Conservation (phyloP, 2,329 filamentous ascomycete genomes). For the Knufia petricola region DNA sequence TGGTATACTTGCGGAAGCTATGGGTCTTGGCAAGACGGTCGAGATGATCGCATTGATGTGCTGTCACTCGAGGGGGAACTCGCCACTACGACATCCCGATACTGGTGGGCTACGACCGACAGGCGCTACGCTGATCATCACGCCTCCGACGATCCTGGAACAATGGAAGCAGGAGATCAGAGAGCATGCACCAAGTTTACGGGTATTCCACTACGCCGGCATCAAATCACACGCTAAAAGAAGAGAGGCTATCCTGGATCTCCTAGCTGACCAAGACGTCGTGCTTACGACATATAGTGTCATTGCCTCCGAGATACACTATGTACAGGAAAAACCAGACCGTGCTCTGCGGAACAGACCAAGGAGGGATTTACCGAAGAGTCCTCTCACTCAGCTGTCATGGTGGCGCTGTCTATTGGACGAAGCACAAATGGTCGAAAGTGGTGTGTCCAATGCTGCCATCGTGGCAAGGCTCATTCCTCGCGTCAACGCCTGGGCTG, state of each 20-base stretch:
- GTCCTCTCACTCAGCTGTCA: slow-evolving; percentile 67
- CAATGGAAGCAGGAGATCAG: slow-evolving; percentile 55
- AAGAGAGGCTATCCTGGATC: slow-evolving; percentile 33
- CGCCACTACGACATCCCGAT: slow-evolving; percentile 12
- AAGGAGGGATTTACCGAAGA: slow-evolving; percentile 56
- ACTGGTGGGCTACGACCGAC: slow-evolving; percentile 31
- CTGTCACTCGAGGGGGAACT: slow-evolving; percentile 24
- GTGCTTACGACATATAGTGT: slow-evolving; percentile 58
- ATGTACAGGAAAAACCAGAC: slow-evolving; percentile 58
- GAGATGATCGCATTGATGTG: slow-evolving; percentile 40
- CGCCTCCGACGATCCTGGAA: slow-evolving; percentile 50
- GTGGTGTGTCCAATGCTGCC: slow-evolving; percentile 73
- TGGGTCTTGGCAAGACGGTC: slow-evolving; percentile 43
- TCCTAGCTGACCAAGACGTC: slow-evolving; percentile 44
- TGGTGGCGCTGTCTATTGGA: slow-evolving; percentile 78
- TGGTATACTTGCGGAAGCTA: slow-evolving; percentile 42
- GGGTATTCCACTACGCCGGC: slow-evolving; percentile 48
- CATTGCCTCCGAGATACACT: slow-evolving; percentile 72
- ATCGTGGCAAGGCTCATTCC: slow-evolving; percentile 70
- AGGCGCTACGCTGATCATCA: slow-evolving; percentile 53
- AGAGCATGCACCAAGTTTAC: slow-evolving; percentile 47
- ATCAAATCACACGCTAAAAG: slow-evolving; percentile 29
- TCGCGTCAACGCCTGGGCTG: slow-evolving; percentile 78
- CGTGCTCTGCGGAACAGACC: slow-evolving; percentile 57
- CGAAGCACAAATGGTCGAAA: slow-evolving; percentile 82